A percentile compares a stretch with the other conserved stretches of the same genome.
These are phyloP conservation scores for Pichiaceae sp. DNA, from an alignment of 1,139 yeast genomes.

Conservation along the genomic window DNA sequence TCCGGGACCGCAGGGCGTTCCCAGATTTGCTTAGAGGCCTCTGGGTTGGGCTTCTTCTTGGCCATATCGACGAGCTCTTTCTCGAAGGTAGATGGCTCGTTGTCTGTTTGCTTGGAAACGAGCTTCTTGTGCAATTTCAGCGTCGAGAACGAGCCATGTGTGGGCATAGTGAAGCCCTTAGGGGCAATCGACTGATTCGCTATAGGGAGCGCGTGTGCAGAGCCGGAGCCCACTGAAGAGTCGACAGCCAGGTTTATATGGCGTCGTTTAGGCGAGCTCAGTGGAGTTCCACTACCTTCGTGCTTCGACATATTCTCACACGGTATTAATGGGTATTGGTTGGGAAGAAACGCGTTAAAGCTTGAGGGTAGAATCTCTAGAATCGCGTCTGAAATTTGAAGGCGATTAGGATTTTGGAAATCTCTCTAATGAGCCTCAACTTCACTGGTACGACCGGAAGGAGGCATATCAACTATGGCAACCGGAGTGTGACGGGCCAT, in stretches of 20 bases:
- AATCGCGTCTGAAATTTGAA: too few relatives aligned
- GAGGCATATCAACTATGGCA: conserved; percentile 72
- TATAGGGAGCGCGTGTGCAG: conserved; percentile 38
- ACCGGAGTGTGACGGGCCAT: conserved; percentile 29
- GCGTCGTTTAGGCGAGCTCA: conserved; percentile 10
- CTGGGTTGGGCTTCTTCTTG: conserved; percentile 17
- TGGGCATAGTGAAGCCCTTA: conserved; percentile 22
- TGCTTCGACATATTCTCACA: conserved; percentile 4
- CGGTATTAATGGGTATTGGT: too few relatives aligned
- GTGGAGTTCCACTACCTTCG: not conserved
- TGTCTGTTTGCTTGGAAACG: conserved; percentile 20
- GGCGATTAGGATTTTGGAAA: too few relatives aligned
- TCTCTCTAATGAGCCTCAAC: conserved; percentile 31
- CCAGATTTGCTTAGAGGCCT: conserved; percentile 39
- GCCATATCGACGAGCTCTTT: conserved; percentile 52
- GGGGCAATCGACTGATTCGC: conserved; percentile 29
- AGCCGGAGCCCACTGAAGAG: conserved; percentile 20
- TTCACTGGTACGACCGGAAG: conserved; percentile 59
- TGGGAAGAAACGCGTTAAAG: too few relatives aligned
- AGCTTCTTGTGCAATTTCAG: conserved; percentile 20
- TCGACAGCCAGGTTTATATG: conserved; percentile 16
- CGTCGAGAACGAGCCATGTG: conserved; percentile 15
- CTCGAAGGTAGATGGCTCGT: conserved; percentile 56
- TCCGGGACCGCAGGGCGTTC: conserved; percentile 46
- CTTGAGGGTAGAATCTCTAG: too few relatives aligned